phyloP scores from a whole-genome alignment of 371 early-diverging fungal genomes.

The Coemansia sp. region DNA sequence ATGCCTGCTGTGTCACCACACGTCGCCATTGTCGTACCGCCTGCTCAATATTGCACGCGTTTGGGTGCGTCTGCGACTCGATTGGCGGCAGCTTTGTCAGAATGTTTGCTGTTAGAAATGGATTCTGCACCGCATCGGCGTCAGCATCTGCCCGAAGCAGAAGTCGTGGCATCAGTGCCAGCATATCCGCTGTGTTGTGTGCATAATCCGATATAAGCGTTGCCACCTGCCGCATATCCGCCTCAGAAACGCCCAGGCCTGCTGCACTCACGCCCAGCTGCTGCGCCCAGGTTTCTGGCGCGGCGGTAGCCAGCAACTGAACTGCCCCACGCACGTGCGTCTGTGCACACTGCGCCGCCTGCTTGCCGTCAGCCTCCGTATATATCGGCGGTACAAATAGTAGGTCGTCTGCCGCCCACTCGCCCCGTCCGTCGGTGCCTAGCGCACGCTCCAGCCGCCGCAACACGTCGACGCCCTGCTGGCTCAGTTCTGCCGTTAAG shows the following conservation, averaged over 20 bases:
- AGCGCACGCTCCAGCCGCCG: slow-evolving; percentile 17
- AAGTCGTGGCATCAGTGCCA: slow-evolving; percentile 13
- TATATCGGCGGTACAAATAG: slow-evolving; percentile 37
- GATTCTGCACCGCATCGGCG: slow-evolving; percentile 4
- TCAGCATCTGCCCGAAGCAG: not conserved
- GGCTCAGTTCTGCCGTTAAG: slow-evolving; percentile 8
- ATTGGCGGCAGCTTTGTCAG: slow-evolving; percentile 22
- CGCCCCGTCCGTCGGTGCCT: slow-evolving; percentile 5
- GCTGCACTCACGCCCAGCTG: slow-evolving; percentile 9
- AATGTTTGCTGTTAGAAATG: slow-evolving; percentile 26
- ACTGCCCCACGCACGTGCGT: slow-evolving; percentile 16
- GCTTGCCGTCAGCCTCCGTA: slow-evolving; percentile 2
- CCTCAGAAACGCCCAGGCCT: slow-evolving; percentile 6
- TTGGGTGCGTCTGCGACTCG: slow-evolving; percentile 20
- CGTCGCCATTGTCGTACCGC: slow-evolving; percentile 39
- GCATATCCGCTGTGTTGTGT: slow-evolving; percentile 11
- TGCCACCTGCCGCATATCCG: slow-evolving; percentile 36
- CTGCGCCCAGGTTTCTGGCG: slow-evolving; percentile 1
- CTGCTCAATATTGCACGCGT: slow-evolving; percentile 20
- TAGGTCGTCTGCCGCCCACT: slow-evolving; percentile 13
- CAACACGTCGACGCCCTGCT: slow-evolving; percentile 20
- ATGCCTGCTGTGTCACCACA: slow-evolving; percentile 17
- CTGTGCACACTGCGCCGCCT: slow-evolving; percentile 11
- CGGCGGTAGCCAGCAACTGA: slow-evolving; percentile 2
- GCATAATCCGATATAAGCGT: slow-evolving; percentile 17